Conservation (phyloP, 202 grass and related monocot genomes). For the Panicum hallii region DNA sequence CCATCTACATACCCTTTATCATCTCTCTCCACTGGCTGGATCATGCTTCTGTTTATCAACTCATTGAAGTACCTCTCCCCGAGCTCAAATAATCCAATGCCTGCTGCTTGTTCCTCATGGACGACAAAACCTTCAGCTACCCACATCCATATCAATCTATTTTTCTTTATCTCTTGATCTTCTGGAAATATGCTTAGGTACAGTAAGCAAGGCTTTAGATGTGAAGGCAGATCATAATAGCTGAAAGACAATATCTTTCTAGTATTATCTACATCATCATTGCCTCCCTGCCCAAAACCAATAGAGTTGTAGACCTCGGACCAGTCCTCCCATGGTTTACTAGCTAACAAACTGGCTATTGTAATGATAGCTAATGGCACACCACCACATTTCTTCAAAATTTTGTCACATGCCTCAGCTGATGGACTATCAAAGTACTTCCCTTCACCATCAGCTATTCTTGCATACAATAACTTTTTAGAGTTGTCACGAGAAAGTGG, state of each 20-base stretch:
- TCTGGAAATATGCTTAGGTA: background rate
- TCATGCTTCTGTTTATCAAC: background rate
- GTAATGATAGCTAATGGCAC: background rate
- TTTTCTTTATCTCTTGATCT: background rate
- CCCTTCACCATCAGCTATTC: background rate
- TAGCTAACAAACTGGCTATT: background rate
- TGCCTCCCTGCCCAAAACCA: background rate
- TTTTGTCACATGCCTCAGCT: background rate
- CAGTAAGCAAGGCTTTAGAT: background rate
- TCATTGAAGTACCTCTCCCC: background rate
- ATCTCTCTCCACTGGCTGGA: no score
- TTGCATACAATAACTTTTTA: background rate
- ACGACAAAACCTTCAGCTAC: background rate
- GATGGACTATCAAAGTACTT: background rate
- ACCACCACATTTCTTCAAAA: conserved; percentile 5
- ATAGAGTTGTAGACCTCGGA: background rate
- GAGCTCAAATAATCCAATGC: background rate
- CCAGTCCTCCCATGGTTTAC: background rate
- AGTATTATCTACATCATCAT: background rate
- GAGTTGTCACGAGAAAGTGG: background rate
- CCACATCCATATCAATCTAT: background rate
- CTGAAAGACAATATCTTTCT: background rate
- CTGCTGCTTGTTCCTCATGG: background rate
- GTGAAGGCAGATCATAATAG: conserved; percentile 1
- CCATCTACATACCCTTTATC: background rate